phyloP scores from a whole-genome alignment of 1,284 basidiomycete genomes.

The Malassezia nana region DNA sequence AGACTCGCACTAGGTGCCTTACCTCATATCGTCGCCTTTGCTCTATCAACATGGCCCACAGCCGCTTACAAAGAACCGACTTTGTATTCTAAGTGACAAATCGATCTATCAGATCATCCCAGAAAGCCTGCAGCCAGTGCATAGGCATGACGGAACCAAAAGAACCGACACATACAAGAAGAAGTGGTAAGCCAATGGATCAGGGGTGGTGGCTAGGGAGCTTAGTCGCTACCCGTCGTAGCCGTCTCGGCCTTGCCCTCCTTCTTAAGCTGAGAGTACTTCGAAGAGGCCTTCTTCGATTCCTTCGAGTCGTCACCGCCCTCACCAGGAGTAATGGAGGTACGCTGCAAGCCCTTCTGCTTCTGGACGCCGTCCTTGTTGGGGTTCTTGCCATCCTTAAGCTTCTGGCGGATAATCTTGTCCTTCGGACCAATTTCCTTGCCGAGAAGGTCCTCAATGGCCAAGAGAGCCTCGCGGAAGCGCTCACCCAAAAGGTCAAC shows the following conservation, averaged over 20 bases:
- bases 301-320: constrained; percentile 14
- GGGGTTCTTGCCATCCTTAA: constrained; percentile 14
- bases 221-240: neutral
- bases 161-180: neutral
- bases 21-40: neutral
- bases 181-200: neutral
- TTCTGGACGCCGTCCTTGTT: constrained; percentile 15
- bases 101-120: neutral
- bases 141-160: neutral
- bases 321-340: constrained; percentile 10
- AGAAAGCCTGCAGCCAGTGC: constrained; percentile 1
- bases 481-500: constrained; percentile 9
- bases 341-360: neutral
- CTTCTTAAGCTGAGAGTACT: neutral
- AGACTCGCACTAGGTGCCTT: neutral
- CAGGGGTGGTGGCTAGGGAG: neutral
- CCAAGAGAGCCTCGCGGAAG: constrained; percentile 1
- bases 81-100: neutral
- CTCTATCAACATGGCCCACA: neutral
- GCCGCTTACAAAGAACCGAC: neutral
- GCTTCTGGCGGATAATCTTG: constrained; percentile 2
- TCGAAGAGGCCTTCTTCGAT: constrained; percentile 1
- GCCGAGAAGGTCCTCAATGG: constrained; percentile 15
- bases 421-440: constrained; percentile 20
- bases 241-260: neutral